These are phyloP conservation scores for Linnemannia elongata DNA, from an alignment of 192 early-diverging fungal genomes.

Conservation along the genomic window DNA sequence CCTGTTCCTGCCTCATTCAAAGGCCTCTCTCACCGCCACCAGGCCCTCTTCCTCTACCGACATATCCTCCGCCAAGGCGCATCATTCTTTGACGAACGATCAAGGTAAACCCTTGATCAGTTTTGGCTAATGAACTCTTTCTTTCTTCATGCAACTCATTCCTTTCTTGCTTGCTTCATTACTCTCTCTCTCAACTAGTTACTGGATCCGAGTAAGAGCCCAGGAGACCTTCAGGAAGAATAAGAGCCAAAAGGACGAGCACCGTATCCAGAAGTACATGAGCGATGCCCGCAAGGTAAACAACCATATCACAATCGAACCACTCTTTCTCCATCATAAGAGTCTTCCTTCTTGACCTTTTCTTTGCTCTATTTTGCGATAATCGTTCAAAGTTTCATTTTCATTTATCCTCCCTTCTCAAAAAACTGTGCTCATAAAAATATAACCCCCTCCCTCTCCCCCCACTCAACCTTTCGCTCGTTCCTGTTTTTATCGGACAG, in stretches of 20 bases:
- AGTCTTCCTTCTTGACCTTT: background rate
- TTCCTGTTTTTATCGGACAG: background rate
- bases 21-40: conserved; percentile 1
- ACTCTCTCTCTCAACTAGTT: background rate
- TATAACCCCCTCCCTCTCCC: background rate
- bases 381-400: background rate
- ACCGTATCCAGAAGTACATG: conserved; percentile 34
- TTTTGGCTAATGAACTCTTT: background rate
- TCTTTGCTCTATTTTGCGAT: background rate
- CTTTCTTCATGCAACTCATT: background rate
- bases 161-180: background rate
- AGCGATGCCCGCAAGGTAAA: conserved; percentile 44
- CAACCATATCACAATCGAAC: background rate
- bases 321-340: background rate
- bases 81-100: conserved; percentile 48
- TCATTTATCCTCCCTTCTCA: background rate
- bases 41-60: conserved; percentile 37
- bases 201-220: conserved; percentile 21
- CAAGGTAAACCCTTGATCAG: conserved; percentile 22
- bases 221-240: conserved; percentile 37
- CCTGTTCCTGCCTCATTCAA: conserved; percentile 35
- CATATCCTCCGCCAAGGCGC: conserved; percentile 43
- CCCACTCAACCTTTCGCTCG: too few relatives aligned
- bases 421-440: background rate
- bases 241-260: conserved; percentile 1